A percentile compares a stretch with the other conserved stretches of the same genome.
These are phyloP conservation scores for Cucurbita ficifolia DNA, from an alignment of 306 rosid genomes.

Conservation along the genomic window DNA sequence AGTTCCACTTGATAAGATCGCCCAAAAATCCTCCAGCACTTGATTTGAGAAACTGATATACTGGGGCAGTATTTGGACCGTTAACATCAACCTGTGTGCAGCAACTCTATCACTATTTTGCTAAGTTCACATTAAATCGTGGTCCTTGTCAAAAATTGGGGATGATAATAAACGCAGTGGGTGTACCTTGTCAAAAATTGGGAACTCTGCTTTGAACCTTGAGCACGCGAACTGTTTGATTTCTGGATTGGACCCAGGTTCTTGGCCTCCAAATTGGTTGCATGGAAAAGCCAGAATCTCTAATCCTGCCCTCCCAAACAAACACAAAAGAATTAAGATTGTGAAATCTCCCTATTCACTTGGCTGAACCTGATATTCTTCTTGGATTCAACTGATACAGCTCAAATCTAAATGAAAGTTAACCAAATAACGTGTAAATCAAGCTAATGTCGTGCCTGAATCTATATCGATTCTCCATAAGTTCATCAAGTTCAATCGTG, in stretches of 20 bases:
- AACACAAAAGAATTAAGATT: background rate
- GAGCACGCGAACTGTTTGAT: constrained; percentile 96
- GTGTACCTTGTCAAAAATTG: constrained; percentile 85
- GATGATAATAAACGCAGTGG: background rate
- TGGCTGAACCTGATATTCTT: background rate
- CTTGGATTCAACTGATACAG: background rate
- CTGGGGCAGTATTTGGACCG: constrained; percentile 89
- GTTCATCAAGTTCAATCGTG: background rate
- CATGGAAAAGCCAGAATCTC: constrained; percentile 95
- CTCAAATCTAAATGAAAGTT: background rate
- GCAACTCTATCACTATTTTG: constrained; percentile 5
- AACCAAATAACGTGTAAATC: background rate
- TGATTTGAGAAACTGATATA: constrained; percentile 84
- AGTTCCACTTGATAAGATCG: constrained; percentile 85
- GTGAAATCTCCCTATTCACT: background rate
- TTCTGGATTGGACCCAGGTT: constrained; percentile 84
- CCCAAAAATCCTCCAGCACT: constrained; percentile 83
- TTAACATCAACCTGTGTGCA: constrained; percentile 84
- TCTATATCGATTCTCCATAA: background rate
- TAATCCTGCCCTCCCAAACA: constrained; percentile 35
- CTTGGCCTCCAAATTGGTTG: constrained; percentile 97
- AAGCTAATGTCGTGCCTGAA: background rate
- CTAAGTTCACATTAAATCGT: background rate
- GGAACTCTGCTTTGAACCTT: constrained; percentile 84
- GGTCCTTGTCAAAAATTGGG: background rate